Percentiles rank a stretch among this genome's conserved stretches.
Conservation (phyloP, 169 alveolate genomes). For the Cryptosporidium ubiquitum region DNA sequence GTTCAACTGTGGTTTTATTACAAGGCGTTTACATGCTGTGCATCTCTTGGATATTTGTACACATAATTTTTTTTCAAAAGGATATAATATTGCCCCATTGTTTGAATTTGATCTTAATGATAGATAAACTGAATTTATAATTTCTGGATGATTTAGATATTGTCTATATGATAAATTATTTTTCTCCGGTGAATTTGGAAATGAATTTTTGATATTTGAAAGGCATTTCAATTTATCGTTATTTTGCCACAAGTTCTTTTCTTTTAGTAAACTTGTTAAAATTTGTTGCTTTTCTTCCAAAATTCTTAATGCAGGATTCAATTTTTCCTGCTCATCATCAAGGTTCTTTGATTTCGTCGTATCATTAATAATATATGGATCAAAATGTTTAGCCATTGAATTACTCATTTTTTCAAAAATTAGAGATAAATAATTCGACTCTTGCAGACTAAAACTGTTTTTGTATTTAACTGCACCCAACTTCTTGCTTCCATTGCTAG, state of each 20-base stretch:
- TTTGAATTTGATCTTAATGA: background rate
- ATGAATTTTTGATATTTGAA: background rate
- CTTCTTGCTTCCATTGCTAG: no score
- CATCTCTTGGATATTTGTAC: conserved; percentile 76
- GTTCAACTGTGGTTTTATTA: conserved; percentile 75
- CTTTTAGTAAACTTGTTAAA: background rate
- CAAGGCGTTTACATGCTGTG: conserved; percentile 72
- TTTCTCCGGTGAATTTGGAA: background rate
- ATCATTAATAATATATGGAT: background rate
- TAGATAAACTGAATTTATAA: conserved; percentile 30
- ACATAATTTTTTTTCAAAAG: conserved; percentile 4
- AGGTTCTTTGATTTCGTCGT: background rate
- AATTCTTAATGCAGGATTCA: background rate
- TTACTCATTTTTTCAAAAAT: background rate
- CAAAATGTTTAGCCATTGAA: background rate
- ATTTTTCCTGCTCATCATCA: background rate
- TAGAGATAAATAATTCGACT: background rate
- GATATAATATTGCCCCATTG: background rate
- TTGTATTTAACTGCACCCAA: background rate
- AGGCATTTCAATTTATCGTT: background rate
- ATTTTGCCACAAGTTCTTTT: conserved; percentile 6
- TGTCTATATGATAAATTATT: conserved; percentile 20
- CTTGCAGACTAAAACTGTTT: background rate
- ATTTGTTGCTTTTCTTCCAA: background rate
- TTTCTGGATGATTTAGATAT: conserved; percentile 51